Percentiles rank a stretch among this genome's conserved stretches.
Conservation (phyloP, 495 filamentous ascomycete genomes). For the Antarctomyces pellizariae region DNA sequence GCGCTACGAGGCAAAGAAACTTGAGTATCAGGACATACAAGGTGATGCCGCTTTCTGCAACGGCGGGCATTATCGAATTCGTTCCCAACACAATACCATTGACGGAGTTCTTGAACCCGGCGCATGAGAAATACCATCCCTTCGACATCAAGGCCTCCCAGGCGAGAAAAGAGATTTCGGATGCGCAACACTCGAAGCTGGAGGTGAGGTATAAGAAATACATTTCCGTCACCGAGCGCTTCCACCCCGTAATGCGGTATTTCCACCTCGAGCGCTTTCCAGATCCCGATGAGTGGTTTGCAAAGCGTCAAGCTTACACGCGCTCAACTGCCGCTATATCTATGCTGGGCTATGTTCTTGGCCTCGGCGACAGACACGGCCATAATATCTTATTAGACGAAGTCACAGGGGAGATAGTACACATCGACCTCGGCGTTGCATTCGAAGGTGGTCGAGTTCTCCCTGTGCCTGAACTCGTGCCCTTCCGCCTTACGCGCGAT, state of each 20-base stretch:
- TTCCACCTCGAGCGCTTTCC: slow-evolving; percentile 93
- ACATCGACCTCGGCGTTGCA: slow-evolving; percentile 89
- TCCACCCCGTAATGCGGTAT: slow-evolving; percentile 84
- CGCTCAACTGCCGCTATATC: slow-evolving; percentile 84
- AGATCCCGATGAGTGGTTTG: slow-evolving; percentile 92
- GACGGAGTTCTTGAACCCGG: slow-evolving; percentile 74
- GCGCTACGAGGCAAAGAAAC: slow-evolving; percentile 67
- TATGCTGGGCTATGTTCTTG: slow-evolving; percentile 80
- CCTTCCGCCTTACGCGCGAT: slow-evolving; percentile 85
- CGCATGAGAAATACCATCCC: slow-evolving; percentile 68
- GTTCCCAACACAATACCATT: slow-evolving; percentile 79
- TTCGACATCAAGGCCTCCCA: slow-evolving; percentile 50
- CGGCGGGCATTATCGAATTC: slow-evolving; percentile 90
- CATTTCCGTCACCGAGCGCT: slow-evolving; percentile 48
- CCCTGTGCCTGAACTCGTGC: slow-evolving; percentile 82
- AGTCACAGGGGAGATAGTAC: slow-evolving; percentile 76
- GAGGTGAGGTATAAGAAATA: slow-evolving; percentile 53
- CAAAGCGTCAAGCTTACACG: slow-evolving; percentile 65
- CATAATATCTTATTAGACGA: slow-evolving; percentile 92
- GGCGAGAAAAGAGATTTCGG: slow-evolving; percentile 55
- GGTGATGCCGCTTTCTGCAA: slow-evolving; percentile 64
- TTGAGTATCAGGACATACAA: slow-evolving; percentile 87
- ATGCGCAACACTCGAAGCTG: slow-evolving; percentile 39
- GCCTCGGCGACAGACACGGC: slow-evolving; percentile 86
- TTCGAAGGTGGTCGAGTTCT: slow-evolving; percentile 90